Evolutionary conservation across 352 stramenopile species (phyloP).

Genomic region (Globisporangium barbulae): DNA sequence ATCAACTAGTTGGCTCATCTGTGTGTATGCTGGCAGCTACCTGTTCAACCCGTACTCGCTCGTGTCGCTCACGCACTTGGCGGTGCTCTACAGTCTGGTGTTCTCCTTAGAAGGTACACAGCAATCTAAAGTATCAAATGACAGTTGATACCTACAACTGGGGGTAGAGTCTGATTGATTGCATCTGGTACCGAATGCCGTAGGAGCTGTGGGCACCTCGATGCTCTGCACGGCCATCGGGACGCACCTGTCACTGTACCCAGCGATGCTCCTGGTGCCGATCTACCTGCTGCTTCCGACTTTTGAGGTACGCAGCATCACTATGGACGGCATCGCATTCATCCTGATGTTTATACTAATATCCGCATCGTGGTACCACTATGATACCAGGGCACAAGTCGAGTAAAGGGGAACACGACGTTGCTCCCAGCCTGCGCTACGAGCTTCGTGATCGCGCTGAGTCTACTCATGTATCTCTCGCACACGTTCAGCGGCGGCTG

Average conservation of each 20-base stretch:
- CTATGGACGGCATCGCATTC: neutral
- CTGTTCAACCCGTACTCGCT: slow-evolving; percentile 82
- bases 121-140: neutral
- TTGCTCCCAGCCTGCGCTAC: slow-evolving; percentile 8
- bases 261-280: slow-evolving; percentile 53
- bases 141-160: neutral
- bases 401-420: neutral
- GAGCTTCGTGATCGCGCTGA: slow-evolving; percentile 27
- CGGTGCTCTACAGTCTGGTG: slow-evolving; percentile 63
- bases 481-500: slow-evolving; percentile 48
- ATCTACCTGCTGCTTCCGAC: slow-evolving; percentile 43
- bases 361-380: neutral
- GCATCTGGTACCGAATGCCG: neutral
- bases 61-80: slow-evolving; percentile 59
- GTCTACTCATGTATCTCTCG: slow-evolving; percentile 52
- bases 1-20: neutral
- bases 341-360: neutral
- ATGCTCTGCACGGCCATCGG: slow-evolving; percentile 55
- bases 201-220: slow-evolving; percentile 34
- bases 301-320: slow-evolving; percentile 3
- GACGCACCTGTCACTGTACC: slow-evolving; percentile 80
- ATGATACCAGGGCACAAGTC: neutral
- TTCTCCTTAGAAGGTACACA: slow-evolving; percentile 58
- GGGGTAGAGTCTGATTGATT: neutral
- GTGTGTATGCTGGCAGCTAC: slow-evolving; percentile 24